These are phyloP conservation scores for Penicillium decumbens DNA, from an alignment of 2,329 filamentous ascomycete genomes.

Conservation along the genomic window DNA sequence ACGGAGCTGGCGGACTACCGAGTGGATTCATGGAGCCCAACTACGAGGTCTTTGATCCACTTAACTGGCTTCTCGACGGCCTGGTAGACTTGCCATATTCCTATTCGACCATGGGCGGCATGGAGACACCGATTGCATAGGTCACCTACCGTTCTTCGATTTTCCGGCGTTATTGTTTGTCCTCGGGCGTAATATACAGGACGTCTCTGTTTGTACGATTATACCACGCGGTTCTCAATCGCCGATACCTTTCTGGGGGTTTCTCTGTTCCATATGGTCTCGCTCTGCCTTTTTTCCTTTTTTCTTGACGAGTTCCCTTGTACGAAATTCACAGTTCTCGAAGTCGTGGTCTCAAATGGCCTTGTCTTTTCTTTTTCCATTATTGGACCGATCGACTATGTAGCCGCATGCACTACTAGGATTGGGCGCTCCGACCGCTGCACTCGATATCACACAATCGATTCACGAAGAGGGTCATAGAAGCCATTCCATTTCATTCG, in stretches of 20 bases:
- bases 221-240: constrained; percentile 21
- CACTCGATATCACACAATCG: constrained; percentile 11
- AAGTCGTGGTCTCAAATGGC: neutral
- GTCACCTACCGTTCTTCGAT: neutral
- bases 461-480: neutral
- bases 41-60: constrained; percentile 85
- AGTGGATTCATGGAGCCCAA: constrained; percentile 61
- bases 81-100: constrained; percentile 73
- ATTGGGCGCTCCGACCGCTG: neutral
- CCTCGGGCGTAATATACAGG: constrained; percentile 12
- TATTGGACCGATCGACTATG: neutral
- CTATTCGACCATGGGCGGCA: constrained; percentile 52
- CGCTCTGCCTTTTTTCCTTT: neutral
- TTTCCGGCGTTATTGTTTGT: constrained; percentile 3
- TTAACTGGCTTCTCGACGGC: constrained; percentile 91
- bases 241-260: constrained; percentile 18
- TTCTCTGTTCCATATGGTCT: neutral
- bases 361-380: constrained; percentile 2
- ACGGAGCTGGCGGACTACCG: constrained; percentile 27
- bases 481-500: neutral
- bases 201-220: constrained; percentile 20
- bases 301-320: neutral
- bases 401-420: constrained; percentile 9
- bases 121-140: constrained; percentile 42
- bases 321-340: neutral